Evolutionary conservation across 495 filamentous ascomycete species (phyloP), one percentile per base, ranked within the genome.

Genomic region (Penicillium roqueforti): DNA sequence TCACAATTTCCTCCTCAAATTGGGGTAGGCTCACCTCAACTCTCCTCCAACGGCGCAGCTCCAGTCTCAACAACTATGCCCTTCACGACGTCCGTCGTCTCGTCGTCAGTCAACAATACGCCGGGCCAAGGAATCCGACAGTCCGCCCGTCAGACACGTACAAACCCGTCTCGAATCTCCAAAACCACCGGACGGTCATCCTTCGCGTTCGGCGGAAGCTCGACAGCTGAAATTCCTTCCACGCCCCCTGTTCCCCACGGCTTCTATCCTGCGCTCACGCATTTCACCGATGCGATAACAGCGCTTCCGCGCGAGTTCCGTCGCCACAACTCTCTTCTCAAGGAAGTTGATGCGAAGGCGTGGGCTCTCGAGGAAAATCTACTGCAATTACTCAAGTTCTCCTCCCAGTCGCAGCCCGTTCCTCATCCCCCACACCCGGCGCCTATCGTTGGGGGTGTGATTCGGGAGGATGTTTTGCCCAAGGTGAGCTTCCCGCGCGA

Each of bases 221-320:
- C 62, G 46, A 67, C 59, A 56, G 62, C 54, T 34, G 66, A 70
- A 54, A 58, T 73, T 45, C 54, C 68, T 38, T 52, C 71, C 32
- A 62, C 65, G 13, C 47, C 68, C 51, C 62, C 68, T 60, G 65
- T 68, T 23, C 66, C 75, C 28, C 81, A 80, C 39, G 84, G 84
- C 36, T 86, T 98, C 75, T 95, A 92, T 61, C 95, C 93, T 47
- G 95, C 91, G 22, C 86, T 97, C 55, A 91, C 89, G 25, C 88
- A 92, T 73, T 99, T 97, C 70, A 87, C 92, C 51, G 91, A 97
- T 69, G 84, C 91, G 42, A 88, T 97, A 60, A 87, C 87, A 18
- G 92, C 95, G 22, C 84, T 99, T 5, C 93, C 93, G 7, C 88
- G 90, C 66, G 93, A 99, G 65, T 89, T 96, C 48, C 88, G 95